Evolutionary conservation across 1,284 basidiomycete genomes (phyloP).

Genomic region (Naganishia liquefaciens): DNA sequence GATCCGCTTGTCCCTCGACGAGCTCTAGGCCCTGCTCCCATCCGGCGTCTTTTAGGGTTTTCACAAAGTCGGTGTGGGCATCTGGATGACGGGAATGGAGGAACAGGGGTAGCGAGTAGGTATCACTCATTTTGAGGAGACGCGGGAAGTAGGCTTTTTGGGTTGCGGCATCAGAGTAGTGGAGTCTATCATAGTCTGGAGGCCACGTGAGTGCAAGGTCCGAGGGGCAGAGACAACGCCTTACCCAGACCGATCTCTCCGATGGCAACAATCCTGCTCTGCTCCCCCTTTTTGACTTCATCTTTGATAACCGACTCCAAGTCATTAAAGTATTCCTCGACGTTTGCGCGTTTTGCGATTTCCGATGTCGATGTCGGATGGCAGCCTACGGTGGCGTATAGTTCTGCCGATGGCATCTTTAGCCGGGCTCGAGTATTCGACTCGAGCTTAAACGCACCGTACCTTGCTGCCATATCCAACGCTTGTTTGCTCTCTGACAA

Average conservation of each 20-base stretch:
- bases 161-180: constrained; percentile 66
- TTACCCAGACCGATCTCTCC: constrained; percentile 83
- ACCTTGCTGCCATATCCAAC: constrained; percentile 63
- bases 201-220: constrained; percentile 16
- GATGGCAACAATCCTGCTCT: constrained; percentile 67
- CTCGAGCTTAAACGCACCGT: constrained; percentile 54
- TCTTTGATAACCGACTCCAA: constrained; percentile 62
- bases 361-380: constrained; percentile 82
- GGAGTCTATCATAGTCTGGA: constrained; percentile 78
- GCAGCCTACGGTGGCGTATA: constrained; percentile 78
- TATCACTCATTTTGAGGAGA: constrained; percentile 70
- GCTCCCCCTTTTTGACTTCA: constrained; percentile 58
- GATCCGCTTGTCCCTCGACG: constrained; percentile 49
- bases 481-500: constrained; percentile 68
- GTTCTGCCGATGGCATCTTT: constrained; percentile 53
- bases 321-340: constrained; percentile 65
- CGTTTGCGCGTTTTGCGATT: constrained; percentile 64
- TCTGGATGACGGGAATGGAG: constrained; percentile 80
- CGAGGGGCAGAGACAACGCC: constrained; percentile 34
- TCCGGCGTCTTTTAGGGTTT: constrained; percentile 50
- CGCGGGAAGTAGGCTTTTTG: constrained; percentile 71
- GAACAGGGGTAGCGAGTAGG: constrained; percentile 75
- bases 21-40: constrained; percentile 8
- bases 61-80: constrained; percentile 68
- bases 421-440: neutral